Evolutionary conservation across 805 yeast species (phyloP), one percentile per base, ranked within the genome.

Genomic region (Lachancea lanzarotensis): DNA sequence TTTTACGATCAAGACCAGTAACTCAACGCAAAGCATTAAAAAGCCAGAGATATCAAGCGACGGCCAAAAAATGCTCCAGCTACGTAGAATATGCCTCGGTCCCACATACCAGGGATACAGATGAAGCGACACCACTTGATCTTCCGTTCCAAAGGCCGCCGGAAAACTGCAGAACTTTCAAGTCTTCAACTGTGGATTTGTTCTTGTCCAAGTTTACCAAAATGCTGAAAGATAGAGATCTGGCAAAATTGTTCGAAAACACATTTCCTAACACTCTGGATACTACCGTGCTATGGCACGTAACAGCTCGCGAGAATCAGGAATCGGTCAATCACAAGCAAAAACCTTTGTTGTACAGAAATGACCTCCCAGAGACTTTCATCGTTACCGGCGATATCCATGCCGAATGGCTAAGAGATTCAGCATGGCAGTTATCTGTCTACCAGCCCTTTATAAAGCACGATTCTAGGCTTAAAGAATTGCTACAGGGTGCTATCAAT

Each of bases 401-500:
- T 60, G 96, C 96, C 2, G 95, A 88, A 63, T 88, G 96, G 96
- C 67, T 88, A 40, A 67, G 96, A 43, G 96, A 88, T 62, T 81
- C 95, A 1, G 86, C 95, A 0, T 70, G 93, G 53, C 96, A 88
- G 58, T 65, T 88, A 39, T 75, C 86, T 3, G 85, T 84, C 2
- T 89, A 87, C 61, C 81, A 82, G 54, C 78, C 78, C 7, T 70
- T 86, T 18, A 65, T 80, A 12, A 65, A 66, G 33, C 57, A 73
- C 43, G 93, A 87, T 54, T 51, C 59, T 1, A 46, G 53, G 2
- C 67, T 88, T 42, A 60, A 66, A 47, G 68, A 68, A 27, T 64
- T 88, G 59, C 71, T 88, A 27, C 69, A 67, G 48, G 96, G 96
- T 15, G 95, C 96, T 1, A 84, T 88, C 41, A 74, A 78, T 47